Conservation (phyloP, 257 asterid genomes). For the Solanum ossicruentum region DNA sequence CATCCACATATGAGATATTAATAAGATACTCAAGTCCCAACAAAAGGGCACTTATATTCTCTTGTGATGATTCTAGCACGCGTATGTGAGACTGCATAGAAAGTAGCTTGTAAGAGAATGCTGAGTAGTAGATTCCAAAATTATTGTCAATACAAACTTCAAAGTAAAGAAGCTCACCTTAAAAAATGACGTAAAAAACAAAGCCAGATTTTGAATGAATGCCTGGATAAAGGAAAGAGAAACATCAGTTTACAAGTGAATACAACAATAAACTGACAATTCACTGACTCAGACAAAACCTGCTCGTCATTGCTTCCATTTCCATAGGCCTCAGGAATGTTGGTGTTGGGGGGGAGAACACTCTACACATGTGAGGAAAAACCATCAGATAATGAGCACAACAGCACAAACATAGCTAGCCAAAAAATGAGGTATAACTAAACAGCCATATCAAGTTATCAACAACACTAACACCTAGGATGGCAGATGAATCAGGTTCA, state of each 20-base stretch:
- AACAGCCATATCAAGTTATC: background rate
- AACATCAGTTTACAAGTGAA: background rate
- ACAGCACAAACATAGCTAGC: background rate
- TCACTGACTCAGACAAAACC: conserved; percentile 21
- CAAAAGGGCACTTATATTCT: conserved; percentile 53
- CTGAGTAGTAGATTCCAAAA: background rate
- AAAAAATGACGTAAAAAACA: conserved; percentile 88
- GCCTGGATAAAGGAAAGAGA: conserved; percentile 38
- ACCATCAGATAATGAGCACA: conserved; percentile 2
- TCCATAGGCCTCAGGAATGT: conserved; percentile 68
- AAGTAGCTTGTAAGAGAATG: background rate
- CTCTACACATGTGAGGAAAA: conserved; percentile 29
- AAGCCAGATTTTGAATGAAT: conserved; percentile 85
- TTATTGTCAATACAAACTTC: background rate
- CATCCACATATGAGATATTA: conserved; percentile 87
- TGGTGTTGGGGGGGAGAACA: conserved; percentile 59
- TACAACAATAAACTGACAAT: background rate
- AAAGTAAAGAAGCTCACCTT: conserved; percentile 40
- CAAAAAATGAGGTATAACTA: background rate
- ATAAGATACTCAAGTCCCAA: conserved; percentile 89
- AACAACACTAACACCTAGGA: background rate
- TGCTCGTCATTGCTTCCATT: conserved; percentile 84
- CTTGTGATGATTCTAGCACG: conserved; percentile 70
- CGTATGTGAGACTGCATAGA: conserved; percentile 71
- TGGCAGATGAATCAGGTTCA: background rate